Percentiles rank a stretch among this genome's conserved stretches.
These are phyloP conservation scores for Neurospora cerealis DNA, from an alignment of 495 filamentous ascomycete genomes.

Conservation along the genomic window DNA sequence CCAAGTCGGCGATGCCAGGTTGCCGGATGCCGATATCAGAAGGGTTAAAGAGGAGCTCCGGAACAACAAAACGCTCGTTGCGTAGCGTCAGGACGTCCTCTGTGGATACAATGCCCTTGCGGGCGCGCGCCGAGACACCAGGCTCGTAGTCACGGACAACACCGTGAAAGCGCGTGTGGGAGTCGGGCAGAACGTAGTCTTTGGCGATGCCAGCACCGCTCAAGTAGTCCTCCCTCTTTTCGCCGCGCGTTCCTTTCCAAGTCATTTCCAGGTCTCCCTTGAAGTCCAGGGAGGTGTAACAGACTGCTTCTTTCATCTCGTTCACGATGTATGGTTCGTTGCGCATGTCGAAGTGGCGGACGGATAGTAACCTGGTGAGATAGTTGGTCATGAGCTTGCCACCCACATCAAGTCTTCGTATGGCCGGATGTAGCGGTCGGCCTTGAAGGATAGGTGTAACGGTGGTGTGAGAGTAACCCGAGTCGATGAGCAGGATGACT, in stretches of 20 bases:
- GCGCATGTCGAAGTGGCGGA: conserved; percentile 87
- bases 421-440: conserved; percentile 64
- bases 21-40: conserved; percentile 80
- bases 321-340: conserved; percentile 89
- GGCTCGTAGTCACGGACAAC: conserved; percentile 67
- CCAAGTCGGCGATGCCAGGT: conserved; percentile 68
- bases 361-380: conserved; percentile 79
- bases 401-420: conserved; percentile 82
- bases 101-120: conserved; percentile 48
- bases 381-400: conserved; percentile 94
- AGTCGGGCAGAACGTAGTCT: conserved; percentile 91
- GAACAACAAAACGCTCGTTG: conserved; percentile 86
- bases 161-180: conserved; percentile 64
- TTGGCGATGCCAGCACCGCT: conserved; percentile 64
- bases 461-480: conserved; percentile 90
- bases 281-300: conserved; percentile 77
- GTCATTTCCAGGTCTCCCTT: conserved; percentile 64
- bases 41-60: conserved; percentile 82
- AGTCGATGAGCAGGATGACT: conserved; percentile 79
- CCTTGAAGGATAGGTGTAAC: conserved; percentile 78
- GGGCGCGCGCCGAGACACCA: conserved; percentile 41
- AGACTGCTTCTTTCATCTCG: conserved; percentile 86
- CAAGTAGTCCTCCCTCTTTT: conserved; percentile 31
- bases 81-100: conserved; percentile 82
- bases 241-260: conserved; percentile 68